These are phyloP conservation scores for Salvia miltiorrhiza DNA, from an alignment of 257 asterid genomes.

Conservation along the genomic window DNA sequence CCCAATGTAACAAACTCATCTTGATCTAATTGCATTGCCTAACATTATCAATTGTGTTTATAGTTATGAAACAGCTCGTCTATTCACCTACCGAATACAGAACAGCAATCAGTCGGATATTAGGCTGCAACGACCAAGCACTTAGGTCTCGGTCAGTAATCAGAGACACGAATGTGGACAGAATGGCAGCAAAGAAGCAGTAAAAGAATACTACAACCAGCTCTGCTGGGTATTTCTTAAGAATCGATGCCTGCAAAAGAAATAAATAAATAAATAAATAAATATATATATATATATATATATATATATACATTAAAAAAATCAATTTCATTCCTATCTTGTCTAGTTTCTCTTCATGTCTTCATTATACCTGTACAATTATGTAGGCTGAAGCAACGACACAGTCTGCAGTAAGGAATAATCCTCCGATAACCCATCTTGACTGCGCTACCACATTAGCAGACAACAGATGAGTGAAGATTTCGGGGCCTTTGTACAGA, in stretches of 20 bases:
- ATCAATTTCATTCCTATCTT: background rate
- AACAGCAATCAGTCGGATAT: constrained; percentile 60
- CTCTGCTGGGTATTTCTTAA: constrained; percentile 69
- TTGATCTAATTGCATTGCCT: background rate
- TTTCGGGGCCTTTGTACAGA: constrained; percentile 73
- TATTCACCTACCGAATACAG: constrained; percentile 69
- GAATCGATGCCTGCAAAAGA: constrained; percentile 63
- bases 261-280: background rate
- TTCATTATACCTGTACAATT: constrained; percentile 59
- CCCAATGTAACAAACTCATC: background rate
- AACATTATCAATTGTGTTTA: background rate
- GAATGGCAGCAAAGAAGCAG: constrained; percentile 81
- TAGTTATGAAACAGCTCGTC: background rate
- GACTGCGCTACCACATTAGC: constrained; percentile 36
- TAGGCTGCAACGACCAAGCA: constrained; percentile 75
- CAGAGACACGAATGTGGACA: constrained; percentile 57
- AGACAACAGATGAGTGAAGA: constrained; percentile 33
- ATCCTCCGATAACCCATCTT: constrained; percentile 62
- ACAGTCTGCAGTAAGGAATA: constrained; percentile 74
- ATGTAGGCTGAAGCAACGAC: constrained; percentile 51
- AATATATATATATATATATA: too few relatives aligned
- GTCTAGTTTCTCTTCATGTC: background rate
- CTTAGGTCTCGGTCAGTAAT: constrained; percentile 50
- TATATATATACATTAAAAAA: too few relatives aligned
- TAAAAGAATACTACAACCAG: constrained; percentile 83